phyloP scores from a whole-genome alignment of 495 filamentous ascomycete species.

The Jackrogersella multiformis region DNA sequence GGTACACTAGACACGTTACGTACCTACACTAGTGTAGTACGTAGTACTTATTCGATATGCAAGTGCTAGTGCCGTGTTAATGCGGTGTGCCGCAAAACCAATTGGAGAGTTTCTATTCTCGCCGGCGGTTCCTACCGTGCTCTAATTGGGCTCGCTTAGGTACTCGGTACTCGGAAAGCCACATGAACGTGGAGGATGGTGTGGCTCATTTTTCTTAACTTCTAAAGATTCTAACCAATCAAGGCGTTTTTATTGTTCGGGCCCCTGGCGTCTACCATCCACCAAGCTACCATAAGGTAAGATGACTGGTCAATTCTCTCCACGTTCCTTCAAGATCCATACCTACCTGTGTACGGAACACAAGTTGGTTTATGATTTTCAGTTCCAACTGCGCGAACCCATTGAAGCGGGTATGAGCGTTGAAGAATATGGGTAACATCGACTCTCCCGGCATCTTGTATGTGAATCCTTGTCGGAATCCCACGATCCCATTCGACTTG shows the following conservation, averaged over 20 bases:
- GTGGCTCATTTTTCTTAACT: slow-evolving; percentile 10
- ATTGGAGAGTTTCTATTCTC: slow-evolving; percentile 25
- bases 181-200: slow-evolving; percentile 24
- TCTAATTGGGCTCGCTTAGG: slow-evolving; percentile 43
- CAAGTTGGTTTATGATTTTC: slow-evolving; percentile 15
- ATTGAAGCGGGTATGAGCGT: slow-evolving; percentile 1
- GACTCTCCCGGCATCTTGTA: neutral
- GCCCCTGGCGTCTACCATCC: slow-evolving; percentile 20
- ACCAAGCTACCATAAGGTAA: neutral
- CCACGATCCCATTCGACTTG: neutral
- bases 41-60: slow-evolving; percentile 17
- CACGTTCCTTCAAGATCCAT: slow-evolving; percentile 6
- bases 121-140: slow-evolving; percentile 40
- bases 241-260: neutral
- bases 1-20: neutral
- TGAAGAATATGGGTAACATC: slow-evolving; percentile 26
- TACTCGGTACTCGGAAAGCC: slow-evolving; percentile 38
- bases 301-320: slow-evolving; percentile 17
- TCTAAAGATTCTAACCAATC: too few relatives aligned
- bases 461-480: neutral
- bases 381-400: slow-evolving; percentile 4
- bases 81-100: slow-evolving; percentile 31
- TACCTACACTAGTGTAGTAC: neutral
- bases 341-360: slow-evolving; percentile 17
- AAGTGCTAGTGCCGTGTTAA: slow-evolving; percentile 26